phyloP scores from a whole-genome alignment of 805 yeast species.

The Wickerhamiella bombiphila region DNA sequence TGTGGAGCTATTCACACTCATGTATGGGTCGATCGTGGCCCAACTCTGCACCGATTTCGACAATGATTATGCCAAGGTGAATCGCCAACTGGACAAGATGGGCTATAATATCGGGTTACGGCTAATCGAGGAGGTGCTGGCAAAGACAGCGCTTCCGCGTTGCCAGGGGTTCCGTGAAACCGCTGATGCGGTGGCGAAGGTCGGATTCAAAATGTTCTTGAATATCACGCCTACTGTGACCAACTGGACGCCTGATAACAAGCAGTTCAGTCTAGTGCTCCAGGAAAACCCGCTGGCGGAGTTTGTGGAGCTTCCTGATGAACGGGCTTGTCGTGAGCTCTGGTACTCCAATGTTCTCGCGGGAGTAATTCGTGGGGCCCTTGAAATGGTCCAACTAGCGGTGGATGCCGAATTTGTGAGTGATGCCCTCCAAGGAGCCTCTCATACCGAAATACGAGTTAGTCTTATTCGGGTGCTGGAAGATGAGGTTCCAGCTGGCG shows the following conservation, averaged over 20 bases:
- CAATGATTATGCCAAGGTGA: conserved; percentile 63
- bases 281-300: conserved; percentile 86
- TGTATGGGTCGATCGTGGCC: conserved; percentile 87
- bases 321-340: conserved; percentile 49
- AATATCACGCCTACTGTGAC: conserved; percentile 64
- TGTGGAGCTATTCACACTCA: conserved; percentile 83
- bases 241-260: conserved; percentile 64
- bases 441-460: conserved; percentile 62
- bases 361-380: conserved; percentile 81
- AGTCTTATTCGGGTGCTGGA: conserved; percentile 57
- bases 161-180: conserved; percentile 72
- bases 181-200: conserved; percentile 68
- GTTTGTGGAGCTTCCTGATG: conserved; percentile 86
- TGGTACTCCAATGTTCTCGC: conserved; percentile 90
- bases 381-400: conserved; percentile 92
- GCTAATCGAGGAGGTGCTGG: conserved; percentile 81
- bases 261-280: conserved; percentile 55
- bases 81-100: conserved; percentile 75
- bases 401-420: conserved; percentile 68
- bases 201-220: conserved; percentile 81
- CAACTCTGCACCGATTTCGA: conserved; percentile 77
- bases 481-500: conserved; percentile 97
- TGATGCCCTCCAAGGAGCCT: conserved; percentile 74
- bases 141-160: conserved; percentile 72
- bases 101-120: conserved; percentile 90